Conservation (phyloP, 441 rosid genomes). For the Gossypium trilobum region DNA sequence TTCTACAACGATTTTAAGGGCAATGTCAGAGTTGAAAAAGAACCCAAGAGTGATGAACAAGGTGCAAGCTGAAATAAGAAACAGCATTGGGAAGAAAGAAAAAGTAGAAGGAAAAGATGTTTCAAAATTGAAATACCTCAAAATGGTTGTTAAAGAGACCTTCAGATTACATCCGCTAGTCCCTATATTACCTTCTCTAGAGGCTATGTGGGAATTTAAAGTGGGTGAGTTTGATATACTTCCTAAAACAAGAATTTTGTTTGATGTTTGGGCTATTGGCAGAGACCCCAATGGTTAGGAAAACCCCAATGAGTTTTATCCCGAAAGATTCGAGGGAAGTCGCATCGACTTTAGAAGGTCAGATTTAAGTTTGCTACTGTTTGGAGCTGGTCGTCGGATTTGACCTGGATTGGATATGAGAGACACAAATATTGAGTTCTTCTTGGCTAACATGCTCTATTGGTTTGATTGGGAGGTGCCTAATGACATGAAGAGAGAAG, state of each 20-base stretch:
- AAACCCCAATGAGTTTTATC: constrained; percentile 7
- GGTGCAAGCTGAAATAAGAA: not conserved
- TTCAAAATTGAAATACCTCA: not conserved
- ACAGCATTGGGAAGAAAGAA: not conserved
- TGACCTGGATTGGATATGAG: constrained; percentile 15
- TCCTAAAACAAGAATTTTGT: not conserved
- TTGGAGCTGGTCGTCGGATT: constrained; percentile 10
- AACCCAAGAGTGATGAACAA: constrained; percentile 4
- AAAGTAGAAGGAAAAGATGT: not conserved
- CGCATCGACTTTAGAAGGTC: not conserved
- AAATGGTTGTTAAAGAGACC: not conserved
- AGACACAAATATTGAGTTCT: not conserved
- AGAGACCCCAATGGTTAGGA: not conserved
- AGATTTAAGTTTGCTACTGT: constrained; percentile 1
- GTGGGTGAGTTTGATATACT: not conserved
- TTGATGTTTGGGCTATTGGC: not conserved
- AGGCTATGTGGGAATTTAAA: not conserved
- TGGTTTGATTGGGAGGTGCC: constrained; percentile 12
- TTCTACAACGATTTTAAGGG: not conserved
- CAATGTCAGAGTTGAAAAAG: constrained; percentile 1
- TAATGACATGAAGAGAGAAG: constrained; percentile 10
- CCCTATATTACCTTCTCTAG: not conserved
- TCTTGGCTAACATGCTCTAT: constrained; percentile 8
- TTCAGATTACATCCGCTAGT: not conserved
- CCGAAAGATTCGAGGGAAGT: constrained; percentile 1